Evolutionary conservation across 306 rosid genomes (phyloP).

Genomic region (Quercus wislizeni): DNA sequence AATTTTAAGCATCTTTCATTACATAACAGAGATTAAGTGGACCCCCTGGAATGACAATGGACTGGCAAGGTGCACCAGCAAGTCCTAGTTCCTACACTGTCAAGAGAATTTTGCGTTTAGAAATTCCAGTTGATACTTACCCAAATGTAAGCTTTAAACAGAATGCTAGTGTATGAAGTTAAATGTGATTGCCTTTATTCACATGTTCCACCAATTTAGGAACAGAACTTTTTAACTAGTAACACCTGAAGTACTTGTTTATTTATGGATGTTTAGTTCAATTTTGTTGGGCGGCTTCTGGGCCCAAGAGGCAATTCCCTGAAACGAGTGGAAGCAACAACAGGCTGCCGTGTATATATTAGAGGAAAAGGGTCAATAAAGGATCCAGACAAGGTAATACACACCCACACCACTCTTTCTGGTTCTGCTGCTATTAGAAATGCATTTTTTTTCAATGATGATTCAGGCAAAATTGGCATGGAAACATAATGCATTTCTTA

Average conservation of each 20-base stretch:
- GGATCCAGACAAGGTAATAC: constrained; percentile 82
- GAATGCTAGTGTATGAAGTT: constrained; percentile 2
- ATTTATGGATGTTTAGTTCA: constrained; percentile 57
- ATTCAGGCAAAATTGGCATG: not conserved
- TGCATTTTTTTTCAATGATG: constrained; percentile 3
- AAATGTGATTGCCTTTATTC: constrained; percentile 21
- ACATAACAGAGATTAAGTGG: constrained; percentile 69
- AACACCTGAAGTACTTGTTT: constrained; percentile 25
- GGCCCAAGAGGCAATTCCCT: constrained; percentile 96
- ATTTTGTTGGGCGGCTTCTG: constrained; percentile 95
- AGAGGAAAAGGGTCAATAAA: constrained; percentile 95
- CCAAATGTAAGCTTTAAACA: constrained; percentile 66
- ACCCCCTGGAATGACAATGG: constrained; percentile 90
- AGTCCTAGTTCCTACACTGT: constrained; percentile 94
- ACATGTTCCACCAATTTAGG: constrained; percentile 5
- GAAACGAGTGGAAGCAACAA: constrained; percentile 93
- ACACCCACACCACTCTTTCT: constrained; percentile 8
- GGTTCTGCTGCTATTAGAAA: constrained; percentile 2
- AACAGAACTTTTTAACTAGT: constrained; percentile 8
- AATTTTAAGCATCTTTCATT: constrained; percentile 11
- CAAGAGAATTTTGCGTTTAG: constrained; percentile 90
- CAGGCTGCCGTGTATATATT: constrained; percentile 92
- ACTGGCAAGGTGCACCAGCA: constrained; percentile 98
- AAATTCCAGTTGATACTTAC: constrained; percentile 89
- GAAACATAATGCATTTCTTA: not conserved